Evolutionary conservation across 768 basidiomycete genomes (phyloP), one percentile per base, ranked within the genome.

Genomic region (Dictyophora rubrovolvata): DNA sequence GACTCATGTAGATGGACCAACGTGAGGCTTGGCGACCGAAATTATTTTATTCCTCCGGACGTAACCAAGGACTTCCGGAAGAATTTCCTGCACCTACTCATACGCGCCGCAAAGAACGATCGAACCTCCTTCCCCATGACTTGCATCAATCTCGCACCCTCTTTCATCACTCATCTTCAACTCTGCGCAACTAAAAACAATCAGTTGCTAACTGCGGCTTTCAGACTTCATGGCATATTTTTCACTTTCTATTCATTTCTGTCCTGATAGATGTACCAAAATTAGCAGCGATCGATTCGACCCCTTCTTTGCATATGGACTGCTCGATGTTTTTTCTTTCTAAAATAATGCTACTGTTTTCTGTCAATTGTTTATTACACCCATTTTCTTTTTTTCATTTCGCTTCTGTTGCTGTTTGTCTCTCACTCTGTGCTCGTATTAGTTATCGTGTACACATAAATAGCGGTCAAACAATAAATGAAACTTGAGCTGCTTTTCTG

Each of bases 31-130:
- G 88, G 86, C 81, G 87, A 21, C 91, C 91, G 3, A 86, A 88
- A 66, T 89, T 93, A 57, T 90, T 88, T 69, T 85, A 84, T 67
- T 87, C 89, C 28, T 70, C 76, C 47, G 92, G 92, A 1, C 79
- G 81, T 8, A 74, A 82, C 55, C 80, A 85, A 70, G 92, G 92
- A 7, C 74, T 85, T 21, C 81, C 83, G 0, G 86, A 93, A 67
- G 85, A 85, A 22, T 93, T 93, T 72, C 89, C 89, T 1, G 75
- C 84, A 42, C 86, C 89, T 33, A 92, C 89, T 10, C 89, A 92
- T 68, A 77, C 87, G 49, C 73, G 84, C 48, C 78, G 89, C 66
- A 90, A 90, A 68, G 89, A 90, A 70, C 80, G 89, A n/a, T 89
- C 87, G 63, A 91, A 89, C 65, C 82, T 56, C 33, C 33, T 53